Evolutionary conservation across 2,329 filamentous ascomycete species (phyloP), one percentile per base, ranked within the genome.

Genomic region (Aspergillus sp.): DNA sequence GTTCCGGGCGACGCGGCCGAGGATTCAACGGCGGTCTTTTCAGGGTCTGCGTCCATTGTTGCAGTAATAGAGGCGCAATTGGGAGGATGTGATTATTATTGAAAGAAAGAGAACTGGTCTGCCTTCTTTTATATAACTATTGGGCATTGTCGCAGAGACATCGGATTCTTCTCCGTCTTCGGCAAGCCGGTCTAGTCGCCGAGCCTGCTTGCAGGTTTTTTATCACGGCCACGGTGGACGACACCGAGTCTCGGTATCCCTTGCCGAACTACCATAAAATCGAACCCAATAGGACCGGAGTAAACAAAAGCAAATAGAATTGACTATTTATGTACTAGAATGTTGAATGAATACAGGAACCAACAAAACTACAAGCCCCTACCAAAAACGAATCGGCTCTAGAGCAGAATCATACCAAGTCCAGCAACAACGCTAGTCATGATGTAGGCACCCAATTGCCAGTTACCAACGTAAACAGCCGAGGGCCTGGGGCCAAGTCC

Each of bases 331-430:
- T 53, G 27, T 53, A 53, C 41, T 53, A 53, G 20, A 34, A 51
- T 17, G 15, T n/a, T 39, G 27, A 51, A 51, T 17, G 8, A 9
- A 51, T 34, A 52, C 39, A 45, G 27, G 30, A 53, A 39, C 6
- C 5, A 51, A 45, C 13, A 40, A 51, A 47, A n/a, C 15, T 13
- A 45, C 33, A 33, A n/a, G n/a, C 17, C 45, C 30, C 33, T 51
- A 41, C 48, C 41, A 30, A 30, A 30, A 30, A 50, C n/a, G 27
- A 15, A 13, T 37, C 39, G 5, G 19, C n/a, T 51, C 69, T 79
- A 81, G 69, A 81, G 69, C 64, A 80, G 63, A 61, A 81, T 71
- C 77, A 81, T 80, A 57, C 75, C 76, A 51, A 70, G 70, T 60
- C 78, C 79, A 54, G 77, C 75, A 42, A 77, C 64, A 44, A 77